These are phyloP conservation scores for Apium graveolens DNA, from an alignment of 129 eudicot species.

Conservation along the genomic window DNA sequence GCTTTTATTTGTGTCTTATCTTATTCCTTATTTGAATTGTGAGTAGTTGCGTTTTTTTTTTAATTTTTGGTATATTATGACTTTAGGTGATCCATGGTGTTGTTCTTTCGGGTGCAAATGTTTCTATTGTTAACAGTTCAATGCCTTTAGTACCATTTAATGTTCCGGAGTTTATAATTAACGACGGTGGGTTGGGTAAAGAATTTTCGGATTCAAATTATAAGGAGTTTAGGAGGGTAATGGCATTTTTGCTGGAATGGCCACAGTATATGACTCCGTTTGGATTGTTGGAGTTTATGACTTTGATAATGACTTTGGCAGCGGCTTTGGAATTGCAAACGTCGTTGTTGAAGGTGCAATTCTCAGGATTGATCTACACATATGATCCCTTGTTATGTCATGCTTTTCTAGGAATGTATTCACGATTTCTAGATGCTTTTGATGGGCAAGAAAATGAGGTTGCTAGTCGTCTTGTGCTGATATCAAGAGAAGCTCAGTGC, in stretches of 20 bases:
- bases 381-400: conserved; percentile 71
- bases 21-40: not conserved
- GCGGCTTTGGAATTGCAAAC: conserved; percentile 72
- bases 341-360: conserved; percentile 81
- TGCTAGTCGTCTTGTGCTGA: conserved; percentile 42
- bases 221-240: conserved; percentile 77
- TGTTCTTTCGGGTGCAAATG: conserved; percentile 31
- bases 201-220: conserved; percentile 38
- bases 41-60: not conserved
- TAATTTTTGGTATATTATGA: not conserved
- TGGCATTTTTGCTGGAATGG: conserved; percentile 81
- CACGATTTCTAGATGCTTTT: conserved; percentile 56
- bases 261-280: conserved; percentile 59
- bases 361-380: conserved; percentile 60
- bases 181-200: conserved; percentile 22
- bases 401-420: conserved; percentile 53
- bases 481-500: conserved; percentile 61
- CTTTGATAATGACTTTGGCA: conserved; percentile 55
- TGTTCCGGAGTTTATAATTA: conserved; percentile 43
- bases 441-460: conserved; percentile 75
- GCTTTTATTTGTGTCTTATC: not conserved
- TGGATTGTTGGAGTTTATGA: conserved; percentile 74
- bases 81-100: conserved; percentile 34
- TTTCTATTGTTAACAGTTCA: conserved; percentile 37
- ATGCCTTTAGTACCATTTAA: conserved; percentile 69